Percentiles rank a stretch among this genome's conserved stretches.
Conservation (phyloP, 2,329 filamentous ascomycete species). For the Bertia moriformis region DNA sequence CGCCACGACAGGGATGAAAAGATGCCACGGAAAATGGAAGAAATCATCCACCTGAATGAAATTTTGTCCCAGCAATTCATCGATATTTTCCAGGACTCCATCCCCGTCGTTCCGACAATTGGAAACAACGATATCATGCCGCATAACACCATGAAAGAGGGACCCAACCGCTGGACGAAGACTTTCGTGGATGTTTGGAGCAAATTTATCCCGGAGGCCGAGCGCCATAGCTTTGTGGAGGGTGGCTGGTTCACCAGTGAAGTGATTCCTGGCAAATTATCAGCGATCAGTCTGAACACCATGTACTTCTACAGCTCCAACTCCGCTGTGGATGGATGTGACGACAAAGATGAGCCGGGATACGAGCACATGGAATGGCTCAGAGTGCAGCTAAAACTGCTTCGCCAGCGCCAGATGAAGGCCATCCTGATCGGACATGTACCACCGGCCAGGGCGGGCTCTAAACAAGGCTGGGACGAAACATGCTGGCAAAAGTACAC, state of each 20-base stretch:
- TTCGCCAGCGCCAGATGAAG: conserved; percentile 54
- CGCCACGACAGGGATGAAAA: conserved; percentile 51
- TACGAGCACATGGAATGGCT: conserved; percentile 66
- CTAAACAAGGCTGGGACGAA: conserved; percentile 58
- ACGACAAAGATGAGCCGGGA: conserved; percentile 45
- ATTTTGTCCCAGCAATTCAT: conserved; percentile 46
- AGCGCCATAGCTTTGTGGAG: conserved; percentile 55
- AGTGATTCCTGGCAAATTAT: conserved; percentile 51
- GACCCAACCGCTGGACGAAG: conserved; percentile 54
- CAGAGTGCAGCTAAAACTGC: conserved; percentile 51
- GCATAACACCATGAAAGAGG: conserved; percentile 55
- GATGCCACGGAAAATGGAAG: conserved; percentile 43
- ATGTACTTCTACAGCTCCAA: conserved; percentile 61
- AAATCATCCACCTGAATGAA: conserved; percentile 45
- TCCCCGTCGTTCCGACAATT: conserved; percentile 55
- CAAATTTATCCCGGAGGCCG: conserved; percentile 55
- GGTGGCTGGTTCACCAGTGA: conserved; percentile 62
- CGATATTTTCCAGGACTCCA: conserved; percentile 39
- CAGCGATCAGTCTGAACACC: conserved; percentile 60
- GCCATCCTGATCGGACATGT: conserved; percentile 61
- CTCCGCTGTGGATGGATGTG: conserved; percentile 55
- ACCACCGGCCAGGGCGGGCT: conserved; percentile 49
- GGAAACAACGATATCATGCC: conserved; percentile 67
- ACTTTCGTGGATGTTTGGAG: conserved; percentile 47
- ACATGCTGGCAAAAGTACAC: conserved; percentile 66